Conservation (phyloP, 495 filamentous ascomycete species). For the Penicillium pancosmium region DNA sequence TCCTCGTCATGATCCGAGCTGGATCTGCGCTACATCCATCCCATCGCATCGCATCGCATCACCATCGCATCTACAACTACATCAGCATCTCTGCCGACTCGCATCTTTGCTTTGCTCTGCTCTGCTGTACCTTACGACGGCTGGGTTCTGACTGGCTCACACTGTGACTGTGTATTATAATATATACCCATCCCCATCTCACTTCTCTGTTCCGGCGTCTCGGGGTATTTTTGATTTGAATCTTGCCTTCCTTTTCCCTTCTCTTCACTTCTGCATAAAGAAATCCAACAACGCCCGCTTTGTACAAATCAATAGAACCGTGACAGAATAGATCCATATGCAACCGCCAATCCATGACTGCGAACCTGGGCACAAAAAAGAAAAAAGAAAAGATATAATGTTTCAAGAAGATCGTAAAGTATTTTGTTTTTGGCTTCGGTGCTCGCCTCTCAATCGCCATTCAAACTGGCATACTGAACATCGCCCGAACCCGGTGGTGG, state of each 20-base stretch:
- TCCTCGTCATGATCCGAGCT: constrained; percentile 36
- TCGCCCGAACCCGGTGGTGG: constrained; percentile 83
- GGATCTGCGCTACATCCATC: background rate
- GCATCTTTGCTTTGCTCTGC: background rate
- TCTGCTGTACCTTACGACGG: background rate
- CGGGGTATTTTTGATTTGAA: constrained; percentile 39
- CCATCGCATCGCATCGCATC: background rate
- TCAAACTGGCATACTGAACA: constrained; percentile 81
- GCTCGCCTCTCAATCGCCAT: constrained; percentile 56
- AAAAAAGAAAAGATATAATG: constrained; percentile 10
- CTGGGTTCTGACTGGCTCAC: background rate
- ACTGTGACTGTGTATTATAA: constrained; percentile 44
- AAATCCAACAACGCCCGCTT: constrained; percentile 45
- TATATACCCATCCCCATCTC: constrained; percentile 45
- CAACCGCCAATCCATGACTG: constrained; percentile 19
- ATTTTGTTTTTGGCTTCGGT: background rate
- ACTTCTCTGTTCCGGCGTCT: constrained; percentile 31
- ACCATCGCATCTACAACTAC: background rate
- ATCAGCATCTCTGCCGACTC: background rate
- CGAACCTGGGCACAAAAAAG: constrained; percentile 13
- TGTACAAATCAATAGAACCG: constrained; percentile 20
- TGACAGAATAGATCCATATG: constrained; percentile 24
- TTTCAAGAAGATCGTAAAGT: constrained; percentile 1
- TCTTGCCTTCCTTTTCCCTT: background rate
- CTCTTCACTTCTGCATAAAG: constrained; percentile 34